These are phyloP conservation scores for Phallus indusiatus DNA, from an alignment of 768 basidiomycete species.

Conservation along the genomic window DNA sequence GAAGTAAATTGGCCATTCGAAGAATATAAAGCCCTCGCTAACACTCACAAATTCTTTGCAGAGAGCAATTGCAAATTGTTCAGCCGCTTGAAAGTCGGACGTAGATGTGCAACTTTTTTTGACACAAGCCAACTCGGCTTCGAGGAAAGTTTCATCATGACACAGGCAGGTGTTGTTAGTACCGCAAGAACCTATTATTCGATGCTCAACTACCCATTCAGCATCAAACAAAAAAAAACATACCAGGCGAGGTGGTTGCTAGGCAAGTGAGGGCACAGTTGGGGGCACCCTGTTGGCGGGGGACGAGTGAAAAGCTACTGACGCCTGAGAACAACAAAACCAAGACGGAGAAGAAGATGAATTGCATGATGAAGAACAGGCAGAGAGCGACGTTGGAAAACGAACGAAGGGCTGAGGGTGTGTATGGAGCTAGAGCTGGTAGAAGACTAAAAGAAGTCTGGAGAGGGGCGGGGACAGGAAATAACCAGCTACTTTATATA, in stretches of 20 bases:
- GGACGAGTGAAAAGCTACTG: constrained; percentile 28
- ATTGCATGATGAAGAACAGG: constrained; percentile 37
- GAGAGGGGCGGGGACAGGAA: background rate
- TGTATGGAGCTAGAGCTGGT: background rate
- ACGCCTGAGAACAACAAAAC: constrained; percentile 27
- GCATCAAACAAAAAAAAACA: background rate
- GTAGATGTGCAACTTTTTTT: constrained; percentile 27
- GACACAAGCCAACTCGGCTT: constrained; percentile 40
- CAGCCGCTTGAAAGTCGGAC: background rate
- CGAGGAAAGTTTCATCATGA: constrained; percentile 35
- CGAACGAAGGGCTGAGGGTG: constrained; percentile 5
- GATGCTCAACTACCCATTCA: background rate
- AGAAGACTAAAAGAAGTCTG: background rate
- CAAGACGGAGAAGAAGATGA: constrained; percentile 29
- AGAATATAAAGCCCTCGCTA: no score
- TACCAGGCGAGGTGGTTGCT: constrained; percentile 23
- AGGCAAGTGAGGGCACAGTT: constrained; percentile 48
- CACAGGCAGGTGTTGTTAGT: constrained; percentile 55
- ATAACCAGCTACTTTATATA: no score
- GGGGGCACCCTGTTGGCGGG: constrained; percentile 19
- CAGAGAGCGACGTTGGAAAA: constrained; percentile 15
- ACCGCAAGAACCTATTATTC: constrained; percentile 27
- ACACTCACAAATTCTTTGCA: constrained; percentile 4
- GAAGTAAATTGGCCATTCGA: no score
- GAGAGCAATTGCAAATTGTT: background rate